Conservation (phyloP, 192 early-diverging fungal species). For the Fimicolochytrium jonesii region DNA sequence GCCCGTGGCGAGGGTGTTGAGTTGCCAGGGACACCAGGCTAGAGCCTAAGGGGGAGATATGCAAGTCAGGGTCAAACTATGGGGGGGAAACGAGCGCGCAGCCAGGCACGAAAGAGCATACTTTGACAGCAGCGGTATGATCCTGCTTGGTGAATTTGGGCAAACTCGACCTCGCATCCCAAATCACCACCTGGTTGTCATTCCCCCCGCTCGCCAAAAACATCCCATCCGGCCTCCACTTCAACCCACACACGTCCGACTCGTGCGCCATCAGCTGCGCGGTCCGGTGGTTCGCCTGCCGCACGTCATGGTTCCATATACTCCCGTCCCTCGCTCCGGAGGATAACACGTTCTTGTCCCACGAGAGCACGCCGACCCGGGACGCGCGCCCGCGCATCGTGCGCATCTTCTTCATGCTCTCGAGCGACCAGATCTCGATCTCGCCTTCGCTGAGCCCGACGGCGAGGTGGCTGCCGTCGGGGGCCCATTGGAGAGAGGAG, state of each 20-base stretch:
- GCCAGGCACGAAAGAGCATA: neutral
- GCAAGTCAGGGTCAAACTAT: neutral
- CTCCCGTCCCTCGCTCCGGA: conserved; percentile 84
- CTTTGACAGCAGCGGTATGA: conserved; percentile 60
- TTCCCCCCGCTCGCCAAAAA: conserved; percentile 54
- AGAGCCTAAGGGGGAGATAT: conserved; percentile 55
- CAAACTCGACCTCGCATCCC: conserved; percentile 43
- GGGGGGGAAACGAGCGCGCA: neutral
- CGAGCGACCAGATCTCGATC: conserved; percentile 87
- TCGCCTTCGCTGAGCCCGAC: conserved; percentile 77
- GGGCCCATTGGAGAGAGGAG: conserved; percentile 37
- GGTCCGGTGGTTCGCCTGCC: conserved; percentile 77
- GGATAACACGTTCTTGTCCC: conserved; percentile 78
- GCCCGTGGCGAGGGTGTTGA: conserved; percentile 56
- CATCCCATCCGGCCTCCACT: conserved; percentile 49
- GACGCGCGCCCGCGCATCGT: conserved; percentile 78
- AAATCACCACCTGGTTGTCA: conserved; percentile 57
- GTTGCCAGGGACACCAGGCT: conserved; percentile 94
- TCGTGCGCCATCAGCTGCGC: conserved; percentile 69
- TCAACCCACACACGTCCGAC: conserved; percentile 51
- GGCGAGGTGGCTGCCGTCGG: conserved; percentile 46
- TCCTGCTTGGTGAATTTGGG: conserved; percentile 47
- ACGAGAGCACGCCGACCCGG: conserved; percentile 80
- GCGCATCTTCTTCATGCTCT: conserved; percentile 66
- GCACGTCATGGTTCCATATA: conserved; percentile 94